Conservation (phyloP, 495 filamentous ascomycete species). For the Pyronema domesticum region DNA sequence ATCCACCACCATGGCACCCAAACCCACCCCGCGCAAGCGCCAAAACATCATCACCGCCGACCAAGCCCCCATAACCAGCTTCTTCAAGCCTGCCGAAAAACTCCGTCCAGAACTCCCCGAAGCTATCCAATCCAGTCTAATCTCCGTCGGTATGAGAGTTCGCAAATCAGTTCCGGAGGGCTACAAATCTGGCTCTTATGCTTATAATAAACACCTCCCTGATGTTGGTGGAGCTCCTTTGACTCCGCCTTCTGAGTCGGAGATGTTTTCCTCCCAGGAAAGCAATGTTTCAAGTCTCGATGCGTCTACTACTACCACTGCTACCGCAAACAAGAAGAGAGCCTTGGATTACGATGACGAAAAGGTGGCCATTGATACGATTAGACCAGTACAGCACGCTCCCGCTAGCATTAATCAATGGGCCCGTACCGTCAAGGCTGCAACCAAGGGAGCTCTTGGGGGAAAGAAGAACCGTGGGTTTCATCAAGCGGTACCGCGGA, state of each 20-base stretch:
- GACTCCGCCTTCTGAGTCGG: background rate
- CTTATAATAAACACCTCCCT: slow-evolving; percentile 7
- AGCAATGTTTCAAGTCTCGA: too few species aligned
- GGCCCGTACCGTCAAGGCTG: slow-evolving; percentile 1
- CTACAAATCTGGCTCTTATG: slow-evolving; percentile 54
- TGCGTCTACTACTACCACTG: too few species aligned
- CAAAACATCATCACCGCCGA: background rate
- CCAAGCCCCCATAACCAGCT: background rate
- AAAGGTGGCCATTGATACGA: background rate
- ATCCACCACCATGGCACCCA: too few species aligned
- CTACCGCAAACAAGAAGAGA: slow-evolving; percentile 4
- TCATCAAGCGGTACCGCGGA: slow-evolving; percentile 12
- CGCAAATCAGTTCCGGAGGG: slow-evolving; percentile 82
- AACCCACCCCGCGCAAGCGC: slow-evolving; percentile 2
- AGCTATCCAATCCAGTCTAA: slow-evolving; percentile 53
- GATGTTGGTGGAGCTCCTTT: background rate
- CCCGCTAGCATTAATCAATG: background rate
- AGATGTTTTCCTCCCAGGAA: background rate
- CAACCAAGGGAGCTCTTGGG: background rate
- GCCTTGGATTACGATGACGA: slow-evolving; percentile 4
- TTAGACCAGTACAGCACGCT: background rate
- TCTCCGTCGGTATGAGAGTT: slow-evolving; percentile 81
- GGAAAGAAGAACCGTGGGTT: slow-evolving; percentile 8
- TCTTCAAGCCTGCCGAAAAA: background rate
- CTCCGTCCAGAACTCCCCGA: slow-evolving; percentile 4